Evolutionary conservation across 305 asterid genomes (phyloP), one percentile per base, ranked within the genome.

Genomic region (Fraxinus ornus): DNA sequence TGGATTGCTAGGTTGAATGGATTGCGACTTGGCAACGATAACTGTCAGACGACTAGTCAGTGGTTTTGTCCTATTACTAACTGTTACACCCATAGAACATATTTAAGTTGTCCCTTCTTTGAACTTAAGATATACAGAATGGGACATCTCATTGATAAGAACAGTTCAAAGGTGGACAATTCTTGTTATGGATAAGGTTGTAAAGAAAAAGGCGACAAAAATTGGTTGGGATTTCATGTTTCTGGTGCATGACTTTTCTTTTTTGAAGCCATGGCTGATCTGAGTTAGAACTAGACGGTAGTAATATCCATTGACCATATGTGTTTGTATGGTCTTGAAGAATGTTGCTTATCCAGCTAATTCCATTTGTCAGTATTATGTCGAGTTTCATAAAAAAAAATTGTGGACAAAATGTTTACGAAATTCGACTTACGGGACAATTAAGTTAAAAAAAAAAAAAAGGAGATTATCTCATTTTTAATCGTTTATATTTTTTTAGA

Each of bases 191-290:
- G 86, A 79, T 68, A 35, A 79, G 37, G 28, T 49, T 60, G 49
- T 55, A 17, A n/a, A 55, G 66, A n/a, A 3, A 55, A 55, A 55
- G 66, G 66, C 24, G 55, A 78, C 44, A 79, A 55, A 39, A 62
- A n/a, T 60, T 21, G 8, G 84, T 81, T 76, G 80, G 80, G 28
- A 77, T 80, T 26, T 39, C 36, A 71, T 78, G 73, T 33, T 73
- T 52, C 73, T 72, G 74, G 73, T 60, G 21, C 5, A 22, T 13
- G 13, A 7, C 49, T 28, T 80, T 55, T 68, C 1, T 8, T 64
- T 74, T 47, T 33, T 21, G 30, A 52, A 21, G 10, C 28, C 70
- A n/a, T 7, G 70, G 70, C 70, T 60, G 70, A 60, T 60, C 9
- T 21, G 70, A 52, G 62, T 52, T 52, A 52, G 22, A 52, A 17